phyloP scores from a whole-genome alignment of 129 eudicot genomes.

The Daucus carota region DH1_v3.0 NC_030383.2:14923001-14923500 shows the following conservation, averaged over 20 bases:
- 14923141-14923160: no score
- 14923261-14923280: no score
- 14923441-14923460: neutral
- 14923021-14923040: conserved; percentile 36
- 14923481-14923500: neutral
- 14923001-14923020: conserved; percentile 43
- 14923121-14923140: neutral
- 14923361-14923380: neutral
- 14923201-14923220: no score
- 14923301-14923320: no score
- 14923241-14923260: no score
- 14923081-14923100: neutral
- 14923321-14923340: no score
- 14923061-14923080: neutral
- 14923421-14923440: neutral
- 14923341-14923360: no score
- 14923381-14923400: neutral
- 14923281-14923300: no score
- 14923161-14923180: no score
- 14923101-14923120: neutral
- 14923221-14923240: no score
- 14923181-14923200: no score
- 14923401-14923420: neutral
- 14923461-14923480: neutral
- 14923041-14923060: conserved; percentile 31